A percentile compares a stretch with the other conserved stretches of the same genome.
Conservation (phyloP, 371 early-diverging fungal species). For the Apophysomyces elegans region DNA sequence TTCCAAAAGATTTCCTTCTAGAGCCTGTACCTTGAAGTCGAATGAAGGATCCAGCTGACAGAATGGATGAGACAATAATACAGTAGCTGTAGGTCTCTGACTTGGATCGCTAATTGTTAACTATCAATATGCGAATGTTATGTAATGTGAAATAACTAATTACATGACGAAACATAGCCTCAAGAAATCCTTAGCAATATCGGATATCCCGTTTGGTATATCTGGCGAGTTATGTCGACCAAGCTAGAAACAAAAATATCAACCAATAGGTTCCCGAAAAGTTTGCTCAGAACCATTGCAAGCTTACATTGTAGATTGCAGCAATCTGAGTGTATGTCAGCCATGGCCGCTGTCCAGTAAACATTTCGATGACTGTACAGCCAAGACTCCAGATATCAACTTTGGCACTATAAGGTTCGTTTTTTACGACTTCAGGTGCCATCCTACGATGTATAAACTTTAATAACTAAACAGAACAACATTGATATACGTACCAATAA, state of each 20-base stretch:
- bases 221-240: constrained; percentile 78
- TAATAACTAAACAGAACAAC: neutral
- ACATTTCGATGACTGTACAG: constrained; percentile 96
- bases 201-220: constrained; percentile 67
- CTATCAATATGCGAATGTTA: constrained; percentile 1
- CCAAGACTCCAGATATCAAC: constrained; percentile 90
- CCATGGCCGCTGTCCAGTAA: constrained; percentile 93
- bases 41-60: constrained; percentile 44
- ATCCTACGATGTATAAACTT: constrained; percentile 64
- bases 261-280: neutral
- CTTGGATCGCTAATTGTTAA: constrained; percentile 51
- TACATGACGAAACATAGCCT: constrained; percentile 68
- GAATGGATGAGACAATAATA: constrained; percentile 59
- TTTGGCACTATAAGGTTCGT: constrained; percentile 75
- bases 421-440: constrained; percentile 87
- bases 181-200: constrained; percentile 74
- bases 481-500: neutral
- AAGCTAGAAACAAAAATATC: constrained; percentile 41
- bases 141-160: constrained; percentile 20
- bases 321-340: constrained; percentile 82
- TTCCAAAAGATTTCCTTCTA: neutral
- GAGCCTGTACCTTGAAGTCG: constrained; percentile 41
- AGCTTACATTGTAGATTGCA: constrained; percentile 69
- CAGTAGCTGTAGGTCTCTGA: constrained; percentile 61
- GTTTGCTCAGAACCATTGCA: neutral